These are phyloP conservation scores for Sugiyamaella lignohabitans DNA, from an alignment of 805 yeast genomes.

Conservation along the genomic window DNA sequence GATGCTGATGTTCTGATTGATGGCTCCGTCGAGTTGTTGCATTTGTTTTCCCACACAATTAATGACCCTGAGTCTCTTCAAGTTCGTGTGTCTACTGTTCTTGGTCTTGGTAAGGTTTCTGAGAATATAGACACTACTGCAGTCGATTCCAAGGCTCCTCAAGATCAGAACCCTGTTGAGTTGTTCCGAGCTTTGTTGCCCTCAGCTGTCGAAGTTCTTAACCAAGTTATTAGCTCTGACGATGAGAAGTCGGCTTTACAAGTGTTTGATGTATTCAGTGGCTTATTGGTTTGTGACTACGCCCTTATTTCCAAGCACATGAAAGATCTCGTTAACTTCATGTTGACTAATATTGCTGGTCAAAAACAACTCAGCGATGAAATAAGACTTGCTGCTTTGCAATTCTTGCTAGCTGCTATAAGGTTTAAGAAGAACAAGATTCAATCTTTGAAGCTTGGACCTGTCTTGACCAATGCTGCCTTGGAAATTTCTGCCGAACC, in stretches of 20 bases:
- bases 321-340: slow-evolving; percentile 58
- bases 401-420: slow-evolving; percentile 72
- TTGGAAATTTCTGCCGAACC: slow-evolving; percentile 72
- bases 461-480: slow-evolving; percentile 66
- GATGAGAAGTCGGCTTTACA: slow-evolving; percentile 68
- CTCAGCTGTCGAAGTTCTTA: slow-evolving; percentile 71
- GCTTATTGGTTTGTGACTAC: slow-evolving; percentile 67
- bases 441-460: slow-evolving; percentile 75
- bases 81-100: slow-evolving; percentile 75
- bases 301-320: slow-evolving; percentile 72
- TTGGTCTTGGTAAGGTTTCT: slow-evolving; percentile 56
- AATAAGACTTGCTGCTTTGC: slow-evolving; percentile 73
- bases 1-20: slow-evolving; percentile 56
- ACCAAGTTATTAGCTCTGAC: slow-evolving; percentile 60
- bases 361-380: slow-evolving; percentile 67
- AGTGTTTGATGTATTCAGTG: slow-evolving; percentile 79
- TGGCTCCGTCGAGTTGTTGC: slow-evolving; percentile 61
- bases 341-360: slow-evolving; percentile 62
- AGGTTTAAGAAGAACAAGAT: slow-evolving; percentile 77
- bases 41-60: slow-evolving; percentile 63
- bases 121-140: slow-evolving; percentile 50
- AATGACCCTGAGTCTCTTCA: slow-evolving; percentile 54
- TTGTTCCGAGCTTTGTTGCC: slow-evolving; percentile 67
- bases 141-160: slow-evolving; percentile 48
- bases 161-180: slow-evolving; percentile 40